Base-by-base conservation (phyloP, 2,329 filamentous ascomycete species). In the Colletotrichum australisinense region DNA sequence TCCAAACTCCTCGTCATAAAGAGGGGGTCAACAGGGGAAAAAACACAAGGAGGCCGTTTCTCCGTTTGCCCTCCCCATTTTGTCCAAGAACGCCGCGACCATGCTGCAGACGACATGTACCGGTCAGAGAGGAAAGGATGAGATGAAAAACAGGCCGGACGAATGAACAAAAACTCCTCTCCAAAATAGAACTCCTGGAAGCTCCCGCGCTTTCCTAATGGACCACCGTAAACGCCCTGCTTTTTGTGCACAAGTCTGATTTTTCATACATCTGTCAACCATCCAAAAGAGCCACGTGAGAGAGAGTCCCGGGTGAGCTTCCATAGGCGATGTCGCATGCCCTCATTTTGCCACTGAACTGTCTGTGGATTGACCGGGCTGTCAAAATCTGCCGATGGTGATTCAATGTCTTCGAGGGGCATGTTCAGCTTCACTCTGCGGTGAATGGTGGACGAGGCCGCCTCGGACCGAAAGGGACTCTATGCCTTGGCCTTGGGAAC, bases 401-500 rank as follows among this genome's bases (percentile, higher is more conserved):
- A 22, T n/a, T 19, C 26, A 30, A 38, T 49, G 11, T 19, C 42
- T 12, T 35, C 46, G 11, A 24, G n/a, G 26, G 14, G 30, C 16
- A 14, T 46, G 24, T 30, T 46, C 14, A 11, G 5, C 22, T 16
- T n/a, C 19, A 9, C 4, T 24, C 12, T 5, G 8, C n/a, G 19
- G n/a, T 55, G 32, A 14, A 14, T 16, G 16, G 42, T n/a, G n/a
- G 55, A 28, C 53, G 53, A 56, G 9, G 42, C 70, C 46, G 49
- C 58, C 26, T 22, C 11, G 38, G 35, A 62, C 38, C 56, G 56
- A n/a, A 62, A 73, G 60, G 67, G 46, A 57, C 56, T 71, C 71
- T 73, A 73, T 55, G 56, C 71, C 71, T 71, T 73, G 28, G 56
- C 60, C 71, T 73, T 73, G 56, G 71, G 71, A 16, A 57, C 57